Base-by-base conservation (phyloP, 2,329 filamentous ascomycete species). In the Zasmidium angulare region DNA sequence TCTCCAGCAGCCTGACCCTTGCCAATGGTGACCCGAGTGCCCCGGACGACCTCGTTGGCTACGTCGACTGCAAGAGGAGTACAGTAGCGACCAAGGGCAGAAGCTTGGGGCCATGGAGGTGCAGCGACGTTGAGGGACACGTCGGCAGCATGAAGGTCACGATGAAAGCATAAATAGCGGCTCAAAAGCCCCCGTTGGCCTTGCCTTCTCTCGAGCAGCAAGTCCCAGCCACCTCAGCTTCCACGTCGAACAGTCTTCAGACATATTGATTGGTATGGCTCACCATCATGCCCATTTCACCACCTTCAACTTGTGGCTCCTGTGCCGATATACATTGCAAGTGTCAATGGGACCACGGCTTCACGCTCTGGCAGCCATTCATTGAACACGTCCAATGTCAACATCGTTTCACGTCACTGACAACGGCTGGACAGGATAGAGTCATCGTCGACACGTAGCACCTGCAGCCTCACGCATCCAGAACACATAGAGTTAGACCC, bases 1-100 rank as follows among this genome's bases (percentile, higher is more conserved):
- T 62, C 60, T 61, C 56, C 53, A 65, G 64, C 55, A 54, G 52
- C 73, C 70, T 78, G 78, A 76, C 75, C 76, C 73, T 72, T 74
- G 55, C 73, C 66, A 73, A 74, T 65, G 71, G 73, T 71, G 70
- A 72, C 73, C 73, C 73, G 73, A 71, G 56, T 67, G 72, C 78
- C 60, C 77, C 74, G 77, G 74, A 69, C 74, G 73, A 63, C 73
- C 71, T 75, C 66, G 78, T 80, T 79, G 78, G 78, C 73, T 68
- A 22, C 36, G 40, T 46, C 56, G 47, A 56, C 52, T 43, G 36
- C 36, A 43, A 43, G 36, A 43, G 36, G 36, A 43, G 59, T n/a
- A 55, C 58, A 56, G 55, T 61, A 56, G n/a, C n/a, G 59, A 54
- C 49, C 51, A 48, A 57, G 52, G 58, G 51, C 17, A 50, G 6